Evolutionary conservation across 2,329 filamentous ascomycete species (phyloP).

Genomic region (Pseudogymnoascus pannorum): DNA sequence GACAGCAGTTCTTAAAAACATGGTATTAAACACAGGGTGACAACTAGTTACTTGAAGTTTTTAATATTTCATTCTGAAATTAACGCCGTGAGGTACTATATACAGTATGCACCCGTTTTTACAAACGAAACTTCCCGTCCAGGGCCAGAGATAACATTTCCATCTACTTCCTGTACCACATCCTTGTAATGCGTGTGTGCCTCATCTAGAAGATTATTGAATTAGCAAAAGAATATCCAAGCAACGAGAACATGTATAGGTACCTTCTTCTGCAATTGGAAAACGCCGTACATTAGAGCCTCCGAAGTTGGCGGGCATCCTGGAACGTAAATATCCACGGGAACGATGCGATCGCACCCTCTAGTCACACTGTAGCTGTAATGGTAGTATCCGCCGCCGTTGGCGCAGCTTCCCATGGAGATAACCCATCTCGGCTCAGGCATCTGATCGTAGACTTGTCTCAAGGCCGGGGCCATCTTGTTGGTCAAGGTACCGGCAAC

Average conservation of each 20-base stretch:
- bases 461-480: constrained; percentile 88
- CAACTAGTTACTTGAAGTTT: background rate
- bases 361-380: constrained; percentile 74
- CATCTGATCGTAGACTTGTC: constrained; percentile 95
- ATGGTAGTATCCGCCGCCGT: constrained; percentile 81
- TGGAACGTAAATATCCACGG: constrained; percentile 74
- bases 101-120: constrained; percentile 8
- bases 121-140: constrained; percentile 8
- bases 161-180: constrained; percentile 47
- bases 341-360: constrained; percentile 69
- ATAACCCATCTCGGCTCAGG: constrained; percentile 81
- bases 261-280: constrained; percentile 72
- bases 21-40: background rate
- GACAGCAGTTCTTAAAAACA: background rate
- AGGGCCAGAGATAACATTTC: background rate
- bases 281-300: constrained; percentile 59
- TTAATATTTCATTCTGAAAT: constrained; percentile 5
- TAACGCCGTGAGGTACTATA: constrained; percentile 7
- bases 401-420: constrained; percentile 79
- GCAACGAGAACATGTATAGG: background rate
- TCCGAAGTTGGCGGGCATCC: constrained; percentile 60
- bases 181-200: constrained; percentile 45
- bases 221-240: background rate
- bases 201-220: background rate
- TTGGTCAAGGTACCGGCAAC: constrained; percentile 89